Evolutionary conservation across 2,329 filamentous ascomycete genomes (phyloP), one percentile per base, ranked within the genome.

Genomic region (Orbilia blumenaviensis): DNA sequence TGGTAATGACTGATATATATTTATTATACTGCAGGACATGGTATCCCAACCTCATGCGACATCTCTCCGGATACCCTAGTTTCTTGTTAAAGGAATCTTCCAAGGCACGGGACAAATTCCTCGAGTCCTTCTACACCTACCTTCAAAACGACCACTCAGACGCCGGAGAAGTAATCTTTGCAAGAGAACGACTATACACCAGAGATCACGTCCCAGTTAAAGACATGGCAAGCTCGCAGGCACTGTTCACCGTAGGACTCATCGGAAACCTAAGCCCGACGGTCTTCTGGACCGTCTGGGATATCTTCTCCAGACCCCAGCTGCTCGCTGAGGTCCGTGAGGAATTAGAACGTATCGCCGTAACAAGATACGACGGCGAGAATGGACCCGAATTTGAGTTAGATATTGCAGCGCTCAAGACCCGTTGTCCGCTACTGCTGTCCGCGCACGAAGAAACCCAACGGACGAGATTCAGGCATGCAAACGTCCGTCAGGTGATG

Each of bases 231-330:
- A 77, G 79, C n/a, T 69, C 79, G 1, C 82, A 83, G 66, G 77
- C 78, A 4, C 42, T 78, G 2, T 79, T 81, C 54, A 78, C 76
- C 0, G 41, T 85, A 5, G 85, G 80, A 0, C 74, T 84, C 21
- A 79, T 85, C 0, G 81, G 82, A 44, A 86, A 86, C 77, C 84
- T 84, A 0, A 80, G 82, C 2, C 83, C 84, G 0, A 82, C 84
- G 0, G 78, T 80, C 0, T 87, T 86, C 80, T 87, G 86, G 85
- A 67, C 83, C 1, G 36, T 86, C 0, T 83, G 81, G 73, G 82
- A 85, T 41, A 78, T 87, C 6, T 85, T 82, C 78, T 83, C 83
- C 3, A 81, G 83, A 0, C 82, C 83, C 0, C 78, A 79, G 0
- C 78, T 86, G 0, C 81, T 86, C 1, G 62, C 77, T 0, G 81